phyloP scores from a whole-genome alignment of 2,329 filamentous ascomycete species.

The Aspergillus latus region DNA sequence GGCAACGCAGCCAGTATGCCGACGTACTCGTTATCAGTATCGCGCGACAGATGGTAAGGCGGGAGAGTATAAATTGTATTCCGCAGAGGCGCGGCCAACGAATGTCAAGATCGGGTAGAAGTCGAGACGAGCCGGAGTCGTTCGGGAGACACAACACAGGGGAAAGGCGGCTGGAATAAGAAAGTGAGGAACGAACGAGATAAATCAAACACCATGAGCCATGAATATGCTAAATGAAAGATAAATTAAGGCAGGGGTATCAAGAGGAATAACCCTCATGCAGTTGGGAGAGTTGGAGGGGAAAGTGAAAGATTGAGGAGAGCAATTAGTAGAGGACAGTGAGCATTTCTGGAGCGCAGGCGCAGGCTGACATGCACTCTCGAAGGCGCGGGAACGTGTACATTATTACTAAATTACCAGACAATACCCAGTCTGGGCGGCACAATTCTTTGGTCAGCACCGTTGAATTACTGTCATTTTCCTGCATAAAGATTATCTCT shows the following conservation, averaged over 20 bases:
- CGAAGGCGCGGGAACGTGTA: conserved; percentile 15
- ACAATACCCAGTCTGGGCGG: conserved; percentile 4
- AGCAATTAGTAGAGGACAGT: conserved; percentile 14
- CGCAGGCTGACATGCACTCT: conserved; percentile 12
- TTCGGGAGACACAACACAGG: conserved; percentile 16
- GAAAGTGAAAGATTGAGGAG: conserved; percentile 9
- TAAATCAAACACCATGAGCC: conserved; percentile 19
- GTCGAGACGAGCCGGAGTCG: not conserved
- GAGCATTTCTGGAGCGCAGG: conserved; percentile 13
- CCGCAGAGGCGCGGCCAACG: conserved; percentile 1
- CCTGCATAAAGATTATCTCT: not conserved
- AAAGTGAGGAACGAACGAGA: conserved; percentile 21
- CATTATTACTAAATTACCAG: conserved; percentile 11
- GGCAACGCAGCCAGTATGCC: conserved; percentile 26
- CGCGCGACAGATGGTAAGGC: not conserved
- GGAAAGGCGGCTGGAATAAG: conserved; percentile 10
- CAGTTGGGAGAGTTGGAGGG: conserved; percentile 16
- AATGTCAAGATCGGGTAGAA: not conserved
- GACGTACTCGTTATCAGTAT: conserved; percentile 10
- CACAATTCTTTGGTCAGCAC: conserved; percentile 7
- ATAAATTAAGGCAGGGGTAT: conserved; percentile 14
- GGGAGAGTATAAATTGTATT: conserved; percentile 4
- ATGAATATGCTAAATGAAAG: conserved; percentile 21
- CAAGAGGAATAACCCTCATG: conserved; percentile 11
- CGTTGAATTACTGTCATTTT: not conserved